Evolutionary conservation across 768 basidiomycete genomes (phyloP).

Genomic region (Polyporus arcularius): DNA sequence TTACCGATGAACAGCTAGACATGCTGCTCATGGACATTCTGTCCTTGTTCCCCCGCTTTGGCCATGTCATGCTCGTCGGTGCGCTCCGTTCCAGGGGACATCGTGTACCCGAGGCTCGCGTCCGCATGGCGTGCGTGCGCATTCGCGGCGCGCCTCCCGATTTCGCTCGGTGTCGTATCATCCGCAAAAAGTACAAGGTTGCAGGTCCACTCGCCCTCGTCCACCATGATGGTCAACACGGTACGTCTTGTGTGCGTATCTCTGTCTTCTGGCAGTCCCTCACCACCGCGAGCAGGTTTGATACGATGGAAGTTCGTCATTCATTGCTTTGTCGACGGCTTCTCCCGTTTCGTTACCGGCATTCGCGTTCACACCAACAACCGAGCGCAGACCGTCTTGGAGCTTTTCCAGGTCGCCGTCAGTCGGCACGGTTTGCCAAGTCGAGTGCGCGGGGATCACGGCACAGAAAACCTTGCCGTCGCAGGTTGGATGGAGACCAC

Average conservation of each 20-base stretch:
- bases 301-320: slow-evolving; percentile 29
- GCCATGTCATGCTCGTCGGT: slow-evolving; percentile 5
- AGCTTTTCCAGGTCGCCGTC: slow-evolving; percentile 31
- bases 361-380: slow-evolving; percentile 42
- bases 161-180: slow-evolving; percentile 7
- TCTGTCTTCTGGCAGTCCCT: too few relatives aligned
- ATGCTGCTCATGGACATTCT: neutral
- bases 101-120: neutral
- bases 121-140: neutral
- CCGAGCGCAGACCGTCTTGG: slow-evolving; percentile 36
- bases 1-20: neutral
- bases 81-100: slow-evolving; percentile 1
- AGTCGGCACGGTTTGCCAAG: slow-evolving; percentile 32
- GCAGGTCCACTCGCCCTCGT: slow-evolving; percentile 25
- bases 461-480: slow-evolving; percentile 37
- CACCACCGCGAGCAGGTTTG: slow-evolving; percentile 1
- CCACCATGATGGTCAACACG: slow-evolving; percentile 29
- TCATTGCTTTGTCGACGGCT: slow-evolving; percentile 26
- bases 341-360: slow-evolving; percentile 30
- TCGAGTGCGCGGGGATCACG: slow-evolving; percentile 39
- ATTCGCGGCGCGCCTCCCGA: neutral
- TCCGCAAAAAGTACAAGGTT: slow-evolving; percentile 19
- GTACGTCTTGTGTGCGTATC: neutral
- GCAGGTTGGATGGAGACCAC: slow-evolving; percentile 36
- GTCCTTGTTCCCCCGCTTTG: neutral